Base-by-base conservation (phyloP, 2,329 filamentous ascomycete genomes). In the Phyllachora maydis region DNA sequence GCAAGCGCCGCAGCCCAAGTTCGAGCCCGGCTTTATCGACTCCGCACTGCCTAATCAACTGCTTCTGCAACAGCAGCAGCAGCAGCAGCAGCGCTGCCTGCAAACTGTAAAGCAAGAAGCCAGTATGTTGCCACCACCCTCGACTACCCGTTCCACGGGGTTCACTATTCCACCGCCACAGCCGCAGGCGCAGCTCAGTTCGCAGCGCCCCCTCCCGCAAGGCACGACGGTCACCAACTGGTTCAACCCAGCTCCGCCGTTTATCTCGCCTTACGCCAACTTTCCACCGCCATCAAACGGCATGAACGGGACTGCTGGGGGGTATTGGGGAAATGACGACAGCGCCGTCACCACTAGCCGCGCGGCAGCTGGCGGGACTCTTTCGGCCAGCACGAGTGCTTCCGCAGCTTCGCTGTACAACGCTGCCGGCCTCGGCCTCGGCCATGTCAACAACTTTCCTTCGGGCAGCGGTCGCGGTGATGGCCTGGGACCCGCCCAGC, bases 221-320 rank as follows among this genome's bases (percentile, higher is more conserved):
- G 31, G 48, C 3, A 44, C 47, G 1, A 46, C 44, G 5, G 39
- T 50, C 4, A 46, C 48, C 5, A 47, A 53, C 28, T 67, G 62
- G 62, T 65, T 61, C 41, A 53, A 49, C 8, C 55, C 56, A 0
- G 56, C 56, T 6, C 45, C 56, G 1, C 56, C 55, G 0, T 58
- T 65, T 31, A 56, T 65, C 23, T 56, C 59, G 3, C 59, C 60
- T 0, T 63, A 62, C 26, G 41, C 50, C 5, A 61, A 60, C 26
- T 60, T 25, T 28, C 30, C 19, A 22, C 21, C 13, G 46, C 47
- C 17, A 46, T 45, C 11, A 47, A 50, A n/a, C n/a, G n/a, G n/a
- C n/a, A n/a, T n/a, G n/a, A n/a, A n/a, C n/a, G n/a, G n/a, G n/a
- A n/a, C n/a, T n/a, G n/a, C n/a, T n/a, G n/a, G n/a, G n/a, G n/a